A percentile compares a stretch with the other conserved stretches of the same genome.
Conservation (phyloP, 768 basidiomycete genomes). For the Boletus barrowsii region DNA sequence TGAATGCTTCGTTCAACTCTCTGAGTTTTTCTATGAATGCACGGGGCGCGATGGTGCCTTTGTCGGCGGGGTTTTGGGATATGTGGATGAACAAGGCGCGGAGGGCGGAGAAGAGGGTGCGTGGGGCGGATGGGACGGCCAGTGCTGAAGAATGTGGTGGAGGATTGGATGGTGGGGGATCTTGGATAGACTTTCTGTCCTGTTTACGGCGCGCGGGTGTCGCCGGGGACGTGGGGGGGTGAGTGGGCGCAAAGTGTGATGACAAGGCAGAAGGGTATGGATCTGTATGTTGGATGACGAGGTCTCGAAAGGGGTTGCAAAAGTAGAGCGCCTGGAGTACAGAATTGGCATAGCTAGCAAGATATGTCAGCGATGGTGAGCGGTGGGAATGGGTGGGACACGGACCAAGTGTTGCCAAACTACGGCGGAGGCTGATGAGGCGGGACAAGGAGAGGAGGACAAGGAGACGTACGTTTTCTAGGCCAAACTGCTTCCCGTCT, state of each 20-base stretch:
- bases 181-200: constrained; percentile 49
- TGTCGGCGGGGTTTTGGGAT: constrained; percentile 70
- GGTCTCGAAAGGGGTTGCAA: constrained; percentile 88
- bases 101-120: constrained; percentile 87
- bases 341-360: constrained; percentile 90
- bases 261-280: constrained; percentile 36
- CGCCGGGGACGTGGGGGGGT: constrained; percentile 27
- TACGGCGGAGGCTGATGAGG: constrained; percentile 30
- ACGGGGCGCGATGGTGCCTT: constrained; percentile 85
- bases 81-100: constrained; percentile 88
- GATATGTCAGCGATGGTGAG: constrained; percentile 12
- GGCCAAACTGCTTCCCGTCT: constrained; percentile 88
- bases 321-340: constrained; percentile 97
- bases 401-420: constrained; percentile 97
- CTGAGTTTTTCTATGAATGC: constrained; percentile 93
- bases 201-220: constrained; percentile 48
- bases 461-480: constrained; percentile 80
- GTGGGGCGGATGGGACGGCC: constrained; percentile 56
- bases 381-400: constrained; percentile 3
- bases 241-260: constrained; percentile 20
- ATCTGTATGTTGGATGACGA: constrained; percentile 71
- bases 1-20: constrained; percentile 87
- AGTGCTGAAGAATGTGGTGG: constrained; percentile 32
- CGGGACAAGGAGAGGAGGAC: not conserved
- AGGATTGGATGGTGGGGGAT: constrained; percentile 28